phyloP scores from a whole-genome alignment of 345 rosid genomes.

The Rubroshorea leprosula region DNA sequence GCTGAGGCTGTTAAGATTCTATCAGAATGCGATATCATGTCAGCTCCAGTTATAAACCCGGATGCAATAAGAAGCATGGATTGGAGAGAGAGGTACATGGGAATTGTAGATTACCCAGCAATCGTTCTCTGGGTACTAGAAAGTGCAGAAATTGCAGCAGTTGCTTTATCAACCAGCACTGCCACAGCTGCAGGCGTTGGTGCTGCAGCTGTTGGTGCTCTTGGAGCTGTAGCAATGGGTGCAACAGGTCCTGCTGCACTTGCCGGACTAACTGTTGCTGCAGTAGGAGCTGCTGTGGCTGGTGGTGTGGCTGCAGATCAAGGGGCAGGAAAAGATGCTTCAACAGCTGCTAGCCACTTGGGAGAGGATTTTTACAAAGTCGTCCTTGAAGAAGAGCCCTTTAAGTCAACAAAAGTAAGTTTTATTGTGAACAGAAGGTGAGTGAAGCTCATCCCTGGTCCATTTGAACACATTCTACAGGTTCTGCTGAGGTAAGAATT shows the following conservation, averaged over 20 bases:
- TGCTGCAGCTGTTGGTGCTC: slow-evolving; percentile 67
- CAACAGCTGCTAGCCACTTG: slow-evolving; percentile 60
- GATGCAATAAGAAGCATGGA: slow-evolving; percentile 39
- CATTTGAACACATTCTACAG: no score
- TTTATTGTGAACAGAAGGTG: no score
- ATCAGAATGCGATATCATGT: slow-evolving; percentile 66
- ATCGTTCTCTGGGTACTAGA: slow-evolving; percentile 79
- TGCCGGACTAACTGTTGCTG: slow-evolving; percentile 66
- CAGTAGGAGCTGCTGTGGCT: slow-evolving; percentile 79
- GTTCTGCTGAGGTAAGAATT: no score
- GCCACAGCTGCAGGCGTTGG: slow-evolving; percentile 81
- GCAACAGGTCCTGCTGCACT: slow-evolving; percentile 63
- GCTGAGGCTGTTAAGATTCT: slow-evolving; percentile 68
- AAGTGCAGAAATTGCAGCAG: slow-evolving; percentile 71
- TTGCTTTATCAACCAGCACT: slow-evolving; percentile 56
- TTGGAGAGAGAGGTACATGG: slow-evolving; percentile 74
- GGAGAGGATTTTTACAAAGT: slow-evolving; percentile 75
- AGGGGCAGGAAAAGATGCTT: slow-evolving; percentile 57
- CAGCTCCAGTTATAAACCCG: slow-evolving; percentile 71
- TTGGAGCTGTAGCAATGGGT: slow-evolving; percentile 73
- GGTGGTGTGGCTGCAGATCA: slow-evolving; percentile 69
- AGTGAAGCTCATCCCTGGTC: no score
- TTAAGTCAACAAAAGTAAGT: slow-evolving; percentile 70
- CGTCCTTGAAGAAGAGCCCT: slow-evolving; percentile 79
- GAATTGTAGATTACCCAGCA: slow-evolving; percentile 73